Evolutionary conservation across 768 basidiomycete species (phyloP).

Genomic region (Myochromella boudieri): DNA sequence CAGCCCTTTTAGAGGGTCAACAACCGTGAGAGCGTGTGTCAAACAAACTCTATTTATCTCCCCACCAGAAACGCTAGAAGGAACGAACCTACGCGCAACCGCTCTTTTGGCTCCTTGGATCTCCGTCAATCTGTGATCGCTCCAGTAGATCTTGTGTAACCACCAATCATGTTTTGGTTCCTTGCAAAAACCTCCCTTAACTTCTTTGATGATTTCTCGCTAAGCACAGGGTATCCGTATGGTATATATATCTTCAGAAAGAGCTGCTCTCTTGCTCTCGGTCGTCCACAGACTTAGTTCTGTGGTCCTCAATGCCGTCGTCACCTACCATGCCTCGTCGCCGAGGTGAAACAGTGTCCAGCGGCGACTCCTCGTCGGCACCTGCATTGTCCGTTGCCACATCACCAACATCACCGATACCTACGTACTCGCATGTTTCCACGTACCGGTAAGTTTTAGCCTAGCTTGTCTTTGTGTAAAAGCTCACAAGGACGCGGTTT

Average conservation of each 20-base stretch:
- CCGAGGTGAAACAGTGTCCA: conserved; percentile 27
- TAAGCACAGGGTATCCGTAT: conserved; percentile 10
- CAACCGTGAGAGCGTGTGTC: neutral
- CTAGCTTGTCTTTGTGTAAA: neutral
- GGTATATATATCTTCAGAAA: conserved; percentile 13
- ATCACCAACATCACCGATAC: conserved; percentile 19
- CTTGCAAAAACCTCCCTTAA: conserved; percentile 13
- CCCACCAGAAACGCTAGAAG: conserved; percentile 4
- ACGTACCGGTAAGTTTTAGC: conserved; percentile 42
- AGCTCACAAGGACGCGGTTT: too few species aligned
- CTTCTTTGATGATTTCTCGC: conserved; percentile 18
- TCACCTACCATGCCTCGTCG: conserved; percentile 24
- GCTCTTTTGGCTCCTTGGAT: conserved; percentile 5
- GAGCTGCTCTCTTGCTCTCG: neutral
- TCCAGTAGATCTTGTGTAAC: conserved; percentile 3
- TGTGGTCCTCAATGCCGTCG: neutral
- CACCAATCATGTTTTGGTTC: conserved; percentile 11
- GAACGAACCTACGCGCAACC: neutral
- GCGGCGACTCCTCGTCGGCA: conserved; percentile 18
- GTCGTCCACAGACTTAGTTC: neutral
- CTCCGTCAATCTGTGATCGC: conserved; percentile 3
- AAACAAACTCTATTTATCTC: conserved; percentile 8
- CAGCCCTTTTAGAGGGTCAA: too few species aligned
- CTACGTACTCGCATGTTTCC: conserved; percentile 45
- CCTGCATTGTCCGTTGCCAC: conserved; percentile 33